phyloP scores from a whole-genome alignment of 352 stramenopile genomes.

The Blastocystis hominis region DNA sequence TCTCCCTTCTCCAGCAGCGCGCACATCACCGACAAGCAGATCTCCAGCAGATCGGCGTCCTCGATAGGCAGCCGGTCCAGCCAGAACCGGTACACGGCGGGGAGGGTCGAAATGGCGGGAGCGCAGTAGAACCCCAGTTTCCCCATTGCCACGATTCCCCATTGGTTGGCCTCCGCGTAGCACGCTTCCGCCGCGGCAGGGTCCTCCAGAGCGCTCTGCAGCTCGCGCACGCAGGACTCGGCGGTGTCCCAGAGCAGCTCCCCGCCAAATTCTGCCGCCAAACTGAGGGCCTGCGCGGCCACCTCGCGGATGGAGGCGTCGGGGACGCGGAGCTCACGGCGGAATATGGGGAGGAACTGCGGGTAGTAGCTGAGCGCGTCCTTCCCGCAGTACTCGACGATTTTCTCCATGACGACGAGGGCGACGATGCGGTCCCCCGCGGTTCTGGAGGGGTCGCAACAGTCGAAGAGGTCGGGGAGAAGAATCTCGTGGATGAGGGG shows the following conservation, averaged over 20 bases:
- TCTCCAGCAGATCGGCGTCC: neutral
- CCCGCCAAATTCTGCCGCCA: neutral
- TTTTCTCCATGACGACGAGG: constrained; percentile 45
- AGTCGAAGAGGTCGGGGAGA: neutral
- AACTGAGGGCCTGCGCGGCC: neutral
- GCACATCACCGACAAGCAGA: neutral
- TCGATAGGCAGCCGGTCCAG: neutral
- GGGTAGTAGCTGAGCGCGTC: constrained; percentile 46
- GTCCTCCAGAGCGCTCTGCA: constrained; percentile 10
- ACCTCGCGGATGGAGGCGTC: neutral
- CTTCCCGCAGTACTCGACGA: constrained; percentile 44
- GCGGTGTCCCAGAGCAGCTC: constrained; percentile 29
- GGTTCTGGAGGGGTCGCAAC: constrained; percentile 6
- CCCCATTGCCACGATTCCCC: neutral
- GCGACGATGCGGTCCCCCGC: constrained; percentile 7
- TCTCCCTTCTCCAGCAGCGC: constrained; percentile 13
- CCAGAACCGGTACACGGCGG: constrained; percentile 1
- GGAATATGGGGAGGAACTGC: constrained; percentile 47
- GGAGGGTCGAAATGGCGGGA: neutral
- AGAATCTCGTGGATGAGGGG: constrained; percentile 47
- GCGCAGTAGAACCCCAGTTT: neutral
- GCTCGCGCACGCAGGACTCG: constrained; percentile 8
- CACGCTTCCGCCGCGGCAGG: neutral
- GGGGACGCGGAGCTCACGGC: neutral
- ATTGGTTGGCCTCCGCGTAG: neutral